Base-by-base conservation (phyloP, 768 basidiomycete species). In the Boletus vermiculosoides region DNA sequence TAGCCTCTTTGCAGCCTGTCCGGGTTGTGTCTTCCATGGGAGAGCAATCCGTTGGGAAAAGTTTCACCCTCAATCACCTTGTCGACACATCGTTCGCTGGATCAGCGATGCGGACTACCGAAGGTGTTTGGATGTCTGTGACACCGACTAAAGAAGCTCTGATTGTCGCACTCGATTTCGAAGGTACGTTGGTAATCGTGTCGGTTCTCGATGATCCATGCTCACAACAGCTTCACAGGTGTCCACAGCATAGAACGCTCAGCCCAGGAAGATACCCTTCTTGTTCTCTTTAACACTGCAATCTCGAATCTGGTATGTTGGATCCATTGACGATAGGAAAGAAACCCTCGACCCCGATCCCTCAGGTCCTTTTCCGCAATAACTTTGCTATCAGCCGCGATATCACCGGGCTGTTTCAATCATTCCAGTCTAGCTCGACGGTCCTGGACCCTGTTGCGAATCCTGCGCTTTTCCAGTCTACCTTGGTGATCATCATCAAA, bases 1-100 rank as follows among this genome's bases (percentile, higher is more conserved):
- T 59, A 1, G 0, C 12, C 4, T 28, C 40, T 54, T 50, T 22
- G 15, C 52, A 85, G 81, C 81, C 82, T 11, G 85, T 86, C 16
- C 81, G 79, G 51, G 84, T 85, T 4, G 83, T 86, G 2, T 85
- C 85, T 0, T 86, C 84, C 1, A 86, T 86, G 84, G 84, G 83
- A 6, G 84, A 85, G 62, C 85, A 85, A 66, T 85, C 83, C 0
- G 83, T 86, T 1, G 85, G 84, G 6, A 86, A 86, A 59, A 81
- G 79, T 41, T 86, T 77, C 52, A 65, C 79, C 0, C 68, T 85
- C 23, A 84, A 86, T 55, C 85, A 86, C 57, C 71, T 86, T n/a
- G 77, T 77, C 1, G 84, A 86, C 58, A 83, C 83, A 0, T 85
- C 85, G 1, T 86, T 87, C 57, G 83, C 83, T 16, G 84, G 84